Base-by-base conservation (phyloP, 805 yeast species). In the Candida vaughaniae region DNA sequence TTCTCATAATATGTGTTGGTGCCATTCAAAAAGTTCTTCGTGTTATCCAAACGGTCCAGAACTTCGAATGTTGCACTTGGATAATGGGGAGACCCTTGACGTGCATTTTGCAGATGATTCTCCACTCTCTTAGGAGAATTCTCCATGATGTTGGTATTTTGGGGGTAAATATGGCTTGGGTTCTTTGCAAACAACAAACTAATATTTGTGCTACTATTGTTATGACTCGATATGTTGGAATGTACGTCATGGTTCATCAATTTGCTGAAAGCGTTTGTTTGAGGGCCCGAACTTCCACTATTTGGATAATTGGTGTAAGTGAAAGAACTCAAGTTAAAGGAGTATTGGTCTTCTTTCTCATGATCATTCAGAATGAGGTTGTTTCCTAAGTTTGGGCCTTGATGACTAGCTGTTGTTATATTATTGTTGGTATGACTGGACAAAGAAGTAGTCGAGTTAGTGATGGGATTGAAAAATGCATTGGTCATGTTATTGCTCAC, bases 1-100 rank as follows among this genome's bases (percentile, higher is more conserved):
- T 65, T 66, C 28, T 59, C 63, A 39, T 64, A 63, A 43, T 62
- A 54, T 6, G 62, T 52, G 46, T 64, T 66, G 2, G 73, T 66
- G 8, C 72, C 72, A 38, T 59, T 65, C 14, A 66, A 45, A 36
- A 45, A 45, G 30, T 45, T 45, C 20, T 40, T 42, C 16, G 48
- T 45, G 25, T 41, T 42, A 25, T 43, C 40, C 19, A 41, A 37
- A 10, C 38, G 32, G 5, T 29, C 34, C 31, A 25, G 30, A 7
- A 34, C 20, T 31, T 39, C 42, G 16, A 34, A 39, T 4, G 38
- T 25, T 16, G 41, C 31, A 17, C 35, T 28, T 3, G 31, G 11
- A 15, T 33, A 31, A 12, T 30, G 31, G 16, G 39, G 33, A 9
- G 29, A 25, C 5, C 4, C 11, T 16, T 27, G 16, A 18, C 11